phyloP scores from a whole-genome alignment of 192 early-diverging fungal genomes.

The Backusella morwellensis region DNA sequence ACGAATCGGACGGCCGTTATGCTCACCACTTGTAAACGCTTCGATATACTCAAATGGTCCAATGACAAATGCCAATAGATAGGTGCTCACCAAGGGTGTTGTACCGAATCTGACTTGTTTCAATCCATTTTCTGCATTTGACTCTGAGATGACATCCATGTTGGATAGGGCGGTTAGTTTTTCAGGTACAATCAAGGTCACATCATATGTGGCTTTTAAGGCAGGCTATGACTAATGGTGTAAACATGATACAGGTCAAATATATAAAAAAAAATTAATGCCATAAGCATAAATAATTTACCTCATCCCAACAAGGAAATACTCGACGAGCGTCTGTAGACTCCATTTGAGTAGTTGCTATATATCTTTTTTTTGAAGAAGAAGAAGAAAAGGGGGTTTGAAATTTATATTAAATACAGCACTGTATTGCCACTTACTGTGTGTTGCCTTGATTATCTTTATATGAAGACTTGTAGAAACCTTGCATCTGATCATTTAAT shows the following conservation, averaged over 20 bases:
- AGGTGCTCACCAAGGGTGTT: conserved; percentile 94
- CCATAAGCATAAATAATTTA: conserved; percentile 12
- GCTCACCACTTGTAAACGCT: conserved; percentile 62
- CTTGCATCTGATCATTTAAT: conserved; percentile 86
- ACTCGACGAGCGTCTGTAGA: conserved; percentile 85
- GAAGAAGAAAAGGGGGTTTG: conserved; percentile 19
- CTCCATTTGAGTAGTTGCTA: conserved; percentile 96
- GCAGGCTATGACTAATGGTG: conserved; percentile 53
- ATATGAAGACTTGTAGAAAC: conserved; percentile 90
- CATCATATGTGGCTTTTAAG: conserved; percentile 93
- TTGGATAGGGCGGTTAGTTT: conserved; percentile 86
- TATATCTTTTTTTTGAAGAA: conserved; percentile 46
- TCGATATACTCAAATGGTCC: conserved; percentile 95
- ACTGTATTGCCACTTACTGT: conserved; percentile 15
- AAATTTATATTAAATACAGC: neutral
- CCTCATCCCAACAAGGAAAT: conserved; percentile 96
- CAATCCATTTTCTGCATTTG: conserved; percentile 19
- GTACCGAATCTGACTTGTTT: conserved; percentile 87
- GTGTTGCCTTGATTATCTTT: conserved; percentile 55
- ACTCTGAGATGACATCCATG: conserved; percentile 79
- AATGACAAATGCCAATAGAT: conserved; percentile 88
- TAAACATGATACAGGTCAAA: neutral
- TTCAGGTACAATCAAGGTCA: conserved; percentile 76
- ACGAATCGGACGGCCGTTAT: conserved; percentile 68
- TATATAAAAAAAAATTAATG: neutral